Percentiles rank a stretch among this genome's conserved stretches.
Evolutionary conservation across 805 yeast species (phyloP).

Genomic region (Wickerhamomyces mucosus): DNA sequence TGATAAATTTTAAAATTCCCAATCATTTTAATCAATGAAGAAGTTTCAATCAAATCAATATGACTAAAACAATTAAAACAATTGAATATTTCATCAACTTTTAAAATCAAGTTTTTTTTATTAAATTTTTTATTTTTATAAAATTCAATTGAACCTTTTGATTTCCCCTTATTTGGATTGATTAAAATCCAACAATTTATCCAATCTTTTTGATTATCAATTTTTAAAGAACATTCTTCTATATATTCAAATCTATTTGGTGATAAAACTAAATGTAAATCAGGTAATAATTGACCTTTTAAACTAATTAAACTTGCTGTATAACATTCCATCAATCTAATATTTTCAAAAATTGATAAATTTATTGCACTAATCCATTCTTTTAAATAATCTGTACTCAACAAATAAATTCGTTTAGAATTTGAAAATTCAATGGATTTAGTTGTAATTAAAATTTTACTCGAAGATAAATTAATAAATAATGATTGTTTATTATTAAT

Average conservation of each 20-base stretch:
- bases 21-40: slow-evolving; percentile 43
- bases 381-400: slow-evolving; percentile 12
- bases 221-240: slow-evolving; percentile 57
- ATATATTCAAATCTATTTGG: slow-evolving; percentile 35
- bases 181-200: slow-evolving; percentile 42
- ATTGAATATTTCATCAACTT: slow-evolving; percentile 34
- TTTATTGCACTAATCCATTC: slow-evolving; percentile 40
- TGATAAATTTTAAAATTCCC: slow-evolving; percentile 40
- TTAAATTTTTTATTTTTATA: slow-evolving; percentile 29
- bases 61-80: slow-evolving; percentile 52
- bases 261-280: slow-evolving; percentile 47
- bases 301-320: slow-evolving; percentile 55
- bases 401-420: not conserved
- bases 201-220: slow-evolving; percentile 55
- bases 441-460: not conserved
- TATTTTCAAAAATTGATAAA: slow-evolving; percentile 47
- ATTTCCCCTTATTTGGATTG: slow-evolving; percentile 30
- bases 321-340: slow-evolving; percentile 48
- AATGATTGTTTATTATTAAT: not conserved
- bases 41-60: slow-evolving; percentile 45
- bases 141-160: slow-evolving; percentile 41
- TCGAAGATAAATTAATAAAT: no score
- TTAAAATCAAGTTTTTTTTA: slow-evolving; percentile 43
- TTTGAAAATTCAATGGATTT: not conserved
- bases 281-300: slow-evolving; percentile 47